phyloP scores from a whole-genome alignment of 1,284 basidiomycete species.

The Cryptococcus sp. region DNA sequence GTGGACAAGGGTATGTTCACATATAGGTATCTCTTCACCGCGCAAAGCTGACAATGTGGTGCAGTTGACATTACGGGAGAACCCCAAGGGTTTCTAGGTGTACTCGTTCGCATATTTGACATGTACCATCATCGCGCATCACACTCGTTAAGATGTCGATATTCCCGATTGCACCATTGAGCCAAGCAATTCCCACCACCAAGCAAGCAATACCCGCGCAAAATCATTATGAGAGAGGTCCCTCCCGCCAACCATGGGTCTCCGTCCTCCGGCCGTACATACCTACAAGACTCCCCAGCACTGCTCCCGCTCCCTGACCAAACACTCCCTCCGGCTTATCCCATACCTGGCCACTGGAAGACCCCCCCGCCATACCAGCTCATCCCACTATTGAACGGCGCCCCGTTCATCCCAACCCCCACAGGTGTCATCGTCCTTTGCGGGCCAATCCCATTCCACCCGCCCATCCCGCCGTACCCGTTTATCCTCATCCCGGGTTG shows the following conservation, averaged over 20 bases:
- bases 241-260: not conserved
- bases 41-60: not conserved
- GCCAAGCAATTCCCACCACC: not conserved
- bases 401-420: not conserved
- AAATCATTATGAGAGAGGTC: too few species aligned
- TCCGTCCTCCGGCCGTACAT: too few species aligned
- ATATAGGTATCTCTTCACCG: not conserved
- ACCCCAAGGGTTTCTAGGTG: constrained; percentile 80
- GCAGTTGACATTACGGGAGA: constrained; percentile 75
- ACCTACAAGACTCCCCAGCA: too few species aligned
- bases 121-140: constrained; percentile 13
- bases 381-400: constrained; percentile 12
- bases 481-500: constrained; percentile 1
- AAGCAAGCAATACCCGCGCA: not conserved
- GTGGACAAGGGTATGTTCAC: constrained; percentile 75
- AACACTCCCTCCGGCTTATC: too few species aligned
- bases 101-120: not conserved
- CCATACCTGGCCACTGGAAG: constrained; percentile 15
- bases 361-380: constrained; percentile 16
- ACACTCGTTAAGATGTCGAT: not conserved
- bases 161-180: not conserved
- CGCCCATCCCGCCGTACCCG: not conserved
- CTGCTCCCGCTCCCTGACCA: too few species aligned
- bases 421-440: constrained; percentile 2
- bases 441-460: not conserved